Percentiles rank a stretch among this genome's conserved stretches.
Evolutionary conservation across 2,329 filamentous ascomycete species (phyloP).

Genomic region (Penicillium sclerotigenum): DNA sequence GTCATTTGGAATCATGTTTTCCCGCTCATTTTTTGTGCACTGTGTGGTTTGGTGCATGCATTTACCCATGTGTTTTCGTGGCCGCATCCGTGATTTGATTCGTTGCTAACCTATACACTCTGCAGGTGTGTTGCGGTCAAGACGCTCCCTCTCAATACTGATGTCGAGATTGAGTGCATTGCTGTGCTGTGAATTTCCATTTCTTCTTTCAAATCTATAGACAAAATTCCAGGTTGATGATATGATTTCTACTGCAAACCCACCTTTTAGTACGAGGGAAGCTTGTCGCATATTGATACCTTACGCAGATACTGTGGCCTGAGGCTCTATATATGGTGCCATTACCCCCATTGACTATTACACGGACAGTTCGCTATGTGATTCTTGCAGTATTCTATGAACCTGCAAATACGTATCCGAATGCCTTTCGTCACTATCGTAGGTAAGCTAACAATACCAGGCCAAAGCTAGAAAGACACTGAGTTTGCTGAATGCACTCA

Average conservation of each 20-base stretch:
- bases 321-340: too few species aligned
- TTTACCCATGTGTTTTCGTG: too few species aligned
- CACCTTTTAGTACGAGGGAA: background rate
- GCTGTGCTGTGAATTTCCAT: conserved; percentile 54
- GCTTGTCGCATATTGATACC: too few species aligned
- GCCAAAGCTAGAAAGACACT: too few species aligned
- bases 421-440: too few species aligned
- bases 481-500: too few species aligned
- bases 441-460: too few species aligned
- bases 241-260: background rate
- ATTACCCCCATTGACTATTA: too few species aligned
- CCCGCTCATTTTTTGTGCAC: background rate
- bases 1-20: background rate
- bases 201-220: background rate
- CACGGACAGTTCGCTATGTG: too few species aligned
- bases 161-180: conserved; percentile 88
- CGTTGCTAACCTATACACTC: background rate
- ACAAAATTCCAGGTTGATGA: background rate
- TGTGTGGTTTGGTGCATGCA: background rate
- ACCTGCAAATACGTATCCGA: too few species aligned
- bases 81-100: background rate
- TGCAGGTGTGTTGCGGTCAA: conserved; percentile 78
- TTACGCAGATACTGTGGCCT: too few species aligned
- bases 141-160: conserved; percentile 78
- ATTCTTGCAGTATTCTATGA: too few species aligned